These are phyloP conservation scores for Fremontodendron californicum DNA, from an alignment of 345 rosid species.

Conservation along the genomic window DNA sequence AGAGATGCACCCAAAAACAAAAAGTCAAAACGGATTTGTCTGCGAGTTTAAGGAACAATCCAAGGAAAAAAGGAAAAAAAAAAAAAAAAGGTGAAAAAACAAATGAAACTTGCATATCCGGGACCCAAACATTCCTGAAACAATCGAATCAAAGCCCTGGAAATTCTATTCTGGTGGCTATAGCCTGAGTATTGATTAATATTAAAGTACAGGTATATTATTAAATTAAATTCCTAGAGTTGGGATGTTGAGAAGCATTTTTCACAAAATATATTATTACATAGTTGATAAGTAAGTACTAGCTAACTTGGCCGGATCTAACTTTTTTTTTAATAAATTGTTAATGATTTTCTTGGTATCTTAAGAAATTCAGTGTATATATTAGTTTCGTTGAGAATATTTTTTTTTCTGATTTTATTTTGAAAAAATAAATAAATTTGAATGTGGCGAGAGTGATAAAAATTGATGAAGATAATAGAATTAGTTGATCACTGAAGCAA, in stretches of 20 bases:
- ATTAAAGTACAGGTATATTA: neutral
- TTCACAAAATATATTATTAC: neutral
- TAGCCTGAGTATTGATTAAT: neutral
- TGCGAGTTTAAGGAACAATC: neutral
- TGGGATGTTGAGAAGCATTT: neutral
- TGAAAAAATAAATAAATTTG: no score
- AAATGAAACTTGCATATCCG: neutral
- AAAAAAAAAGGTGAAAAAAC: no score
- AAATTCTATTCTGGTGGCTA: neutral
- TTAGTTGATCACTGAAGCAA: no score
- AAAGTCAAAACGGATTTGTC: neutral
- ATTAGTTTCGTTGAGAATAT: no score
- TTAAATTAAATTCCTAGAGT: neutral
- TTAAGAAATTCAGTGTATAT: no score
- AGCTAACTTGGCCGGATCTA: neutral
- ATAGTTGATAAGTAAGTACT: neutral
- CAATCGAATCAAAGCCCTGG: neutral
- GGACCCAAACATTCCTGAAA: neutral
- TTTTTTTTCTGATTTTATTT: no score
- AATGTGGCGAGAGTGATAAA: no score
- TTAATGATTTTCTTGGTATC: no score
- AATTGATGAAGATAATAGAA: no score
- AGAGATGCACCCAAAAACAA: no score
- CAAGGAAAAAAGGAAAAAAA: no score
- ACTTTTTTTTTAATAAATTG: no score